Base-by-base conservation (phyloP, 352 stramenopile genomes). In the Pythium coloratum region DNA sequence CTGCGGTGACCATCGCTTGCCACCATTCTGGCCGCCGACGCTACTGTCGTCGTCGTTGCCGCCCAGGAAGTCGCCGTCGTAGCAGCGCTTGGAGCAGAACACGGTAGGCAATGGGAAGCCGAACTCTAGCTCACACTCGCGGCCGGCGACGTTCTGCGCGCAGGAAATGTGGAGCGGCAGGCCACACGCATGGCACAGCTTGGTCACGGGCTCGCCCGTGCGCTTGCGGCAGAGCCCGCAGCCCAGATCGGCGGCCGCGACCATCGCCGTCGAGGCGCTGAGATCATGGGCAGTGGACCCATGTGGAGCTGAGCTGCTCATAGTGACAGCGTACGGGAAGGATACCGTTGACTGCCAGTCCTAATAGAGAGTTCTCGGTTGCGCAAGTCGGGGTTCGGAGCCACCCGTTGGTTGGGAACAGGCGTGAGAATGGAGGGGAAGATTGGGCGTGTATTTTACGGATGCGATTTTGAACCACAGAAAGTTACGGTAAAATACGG, bases 1-100 rank as follows among this genome's bases (percentile, higher is more conserved):
- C n/a, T 75, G 59, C 8, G 62, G 53, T 28, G 64, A 75, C 68
- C 55, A 72, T 26, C 65, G 71, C 51, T 65, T 66, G 32, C 14
- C 33, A 2, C 18, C 47, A 10, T 9, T 18, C 5, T 14, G 26
- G 20, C 8, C 36, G 7, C 33, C 33, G 44, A 56, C n/a, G 3
- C 36, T 20, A 6, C 28, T 46, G n/a, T n/a, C 42, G 49, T 42
- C 20, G 20, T 54, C 42, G 24, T n/a, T 8, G 33, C 16, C 26
- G 18, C 44, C 59, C 3, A 76, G 57, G 10, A 67, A 16, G 16
- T 78, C 75, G 26, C 20, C 57, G 13, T 84, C 74, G 63, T 73
- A 82, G 67, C 77, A 82, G 20, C 68, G 72, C 67, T 72, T 76
- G 47, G 72, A 84, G 65, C 77, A 84, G 62, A 71, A 84, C 6